A percentile compares a stretch with the other conserved stretches of the same genome.
These are phyloP conservation scores for Colletotrichum sp. DNA, from an alignment of 2,329 filamentous ascomycete species.

Conservation along the genomic window DNA sequence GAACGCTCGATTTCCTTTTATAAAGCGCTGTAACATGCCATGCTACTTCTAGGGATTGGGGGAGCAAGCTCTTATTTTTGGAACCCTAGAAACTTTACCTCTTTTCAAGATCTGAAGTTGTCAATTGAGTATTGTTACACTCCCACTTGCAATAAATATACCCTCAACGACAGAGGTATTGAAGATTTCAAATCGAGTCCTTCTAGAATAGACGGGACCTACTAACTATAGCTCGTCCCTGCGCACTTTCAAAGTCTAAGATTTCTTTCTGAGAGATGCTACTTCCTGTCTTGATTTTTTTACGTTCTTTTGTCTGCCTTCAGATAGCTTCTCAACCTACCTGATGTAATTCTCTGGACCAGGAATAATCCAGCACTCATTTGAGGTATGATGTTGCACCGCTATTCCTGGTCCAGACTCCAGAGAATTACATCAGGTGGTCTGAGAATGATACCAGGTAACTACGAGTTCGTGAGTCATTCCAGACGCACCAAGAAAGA, in stretches of 20 bases:
- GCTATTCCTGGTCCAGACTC: too few relatives aligned
- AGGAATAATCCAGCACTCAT: not conserved
- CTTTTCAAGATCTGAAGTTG: too few relatives aligned
- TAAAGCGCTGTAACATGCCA: not conserved
- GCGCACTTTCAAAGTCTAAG: not conserved
- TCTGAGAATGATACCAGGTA: too few relatives aligned
- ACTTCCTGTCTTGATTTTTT: fast-evolving
- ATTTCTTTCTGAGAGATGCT: not conserved
- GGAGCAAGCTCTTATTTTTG: not conserved
- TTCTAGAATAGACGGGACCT: not conserved
- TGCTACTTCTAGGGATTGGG: fast-evolving
- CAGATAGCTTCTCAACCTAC: not conserved
- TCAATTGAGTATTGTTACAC: fast-evolving
- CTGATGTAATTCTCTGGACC: not conserved
- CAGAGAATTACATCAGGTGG: too few relatives aligned
- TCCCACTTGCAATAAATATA: not conserved
- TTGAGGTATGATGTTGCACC: fast-evolving
- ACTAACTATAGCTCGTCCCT: fast-evolving
- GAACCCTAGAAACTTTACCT: fast-evolving
- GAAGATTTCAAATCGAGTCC: fast-evolving
- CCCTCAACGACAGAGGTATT: fast-evolving
- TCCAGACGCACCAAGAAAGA: too few relatives aligned
- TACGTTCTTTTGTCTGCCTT: fast-evolving
- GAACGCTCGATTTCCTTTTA: not conserved
- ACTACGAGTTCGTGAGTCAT: too few relatives aligned